Evolutionary conservation across 2,329 filamentous ascomycete genomes (phyloP), one percentile per base, ranked within the genome.

Genomic region (Spiromastix sp.): DNA sequence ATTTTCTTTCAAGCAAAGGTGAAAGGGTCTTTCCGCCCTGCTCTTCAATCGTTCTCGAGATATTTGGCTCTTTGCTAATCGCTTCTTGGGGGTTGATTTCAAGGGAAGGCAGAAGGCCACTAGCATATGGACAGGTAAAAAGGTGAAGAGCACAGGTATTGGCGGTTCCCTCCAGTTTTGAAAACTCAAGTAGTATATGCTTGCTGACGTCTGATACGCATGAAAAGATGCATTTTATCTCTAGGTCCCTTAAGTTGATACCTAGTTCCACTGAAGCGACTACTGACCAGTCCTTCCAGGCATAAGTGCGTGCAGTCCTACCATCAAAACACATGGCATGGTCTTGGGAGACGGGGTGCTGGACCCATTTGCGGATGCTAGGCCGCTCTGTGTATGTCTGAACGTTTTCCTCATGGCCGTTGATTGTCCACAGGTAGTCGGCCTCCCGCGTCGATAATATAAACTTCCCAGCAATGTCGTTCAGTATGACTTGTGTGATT

Each of bases 391-490:
- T 19, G 10, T 41, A 30, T 30, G 48, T 40, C 27, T 47, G 45
- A 42, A 44, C 37, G 30, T 34, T 41, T 33, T 52, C 44, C 27
- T 52, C 29, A 17, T 45, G 39, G 25, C 43, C 47, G 30, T 46
- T 40, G 19, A 56, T 38, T 40, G 30, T 48, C 42, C 50, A 55
- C 19, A 59, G 30, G 36, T 55, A 40, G 34, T 56, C 52, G 7
- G 52, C 51, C 37, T 52, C 43, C 12, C 42, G 43, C 30, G 54
- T 57, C 12, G 55, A 52, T 22, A 59, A 25, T 28, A 59, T 32
- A 26, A 57, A 53, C 24, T 52, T 56, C 3, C 42, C 44, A n/a
- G 39, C 43, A 13, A 19, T 19, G 15, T 52, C 50, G 34, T 41
- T 44, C n/a, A 48, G 39, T 30, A 57, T 34, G 13, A 51, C 39